Percentiles rank a stretch among this genome's conserved stretches.
Evolutionary conservation across 768 basidiomycete species (phyloP).

Genomic region (Nevesoporus exiguus): DNA sequence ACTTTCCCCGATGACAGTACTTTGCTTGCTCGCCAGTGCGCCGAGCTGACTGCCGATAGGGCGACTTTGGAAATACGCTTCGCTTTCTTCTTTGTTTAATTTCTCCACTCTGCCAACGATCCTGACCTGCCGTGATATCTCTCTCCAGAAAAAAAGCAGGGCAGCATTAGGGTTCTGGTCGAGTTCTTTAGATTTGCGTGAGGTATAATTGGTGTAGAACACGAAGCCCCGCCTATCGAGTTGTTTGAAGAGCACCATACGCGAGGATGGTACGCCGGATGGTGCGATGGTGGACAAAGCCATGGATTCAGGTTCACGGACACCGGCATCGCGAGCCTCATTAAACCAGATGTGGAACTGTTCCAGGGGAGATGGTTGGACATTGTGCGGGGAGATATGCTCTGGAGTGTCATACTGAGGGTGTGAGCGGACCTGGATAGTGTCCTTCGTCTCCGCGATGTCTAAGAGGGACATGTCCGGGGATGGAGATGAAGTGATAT

Average conservation of each 20-base stretch:
- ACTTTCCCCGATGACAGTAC: slow-evolving; percentile 68
- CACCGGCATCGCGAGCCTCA: slow-evolving; percentile 51
- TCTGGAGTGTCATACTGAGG: slow-evolving; percentile 73
- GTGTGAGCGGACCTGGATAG: slow-evolving; percentile 68
- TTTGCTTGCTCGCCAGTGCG: slow-evolving; percentile 94
- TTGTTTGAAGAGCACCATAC: slow-evolving; percentile 89
- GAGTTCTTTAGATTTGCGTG: slow-evolving; percentile 86
- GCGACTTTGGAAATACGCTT: slow-evolving; percentile 77
- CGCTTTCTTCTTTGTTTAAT: slow-evolving; percentile 65
- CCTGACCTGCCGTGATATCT: slow-evolving; percentile 75
- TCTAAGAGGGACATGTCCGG: slow-evolving; percentile 21
- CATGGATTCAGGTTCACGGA: slow-evolving; percentile 90
- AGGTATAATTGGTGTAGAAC: slow-evolving; percentile 96
- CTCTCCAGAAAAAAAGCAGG: slow-evolving; percentile 89
- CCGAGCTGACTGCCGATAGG: slow-evolving; percentile 84
- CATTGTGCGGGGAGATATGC: slow-evolving; percentile 56
- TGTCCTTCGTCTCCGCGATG: slow-evolving; percentile 47
- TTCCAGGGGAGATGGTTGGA: slow-evolving; percentile 66
- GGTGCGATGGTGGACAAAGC: slow-evolving; percentile 70
- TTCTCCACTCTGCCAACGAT: slow-evolving; percentile 85
- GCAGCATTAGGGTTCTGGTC: slow-evolving; percentile 73
- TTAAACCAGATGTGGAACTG: slow-evolving; percentile 91
- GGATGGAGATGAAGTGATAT: not conserved
- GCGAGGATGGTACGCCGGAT: slow-evolving; percentile 76
- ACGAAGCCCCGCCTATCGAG: slow-evolving; percentile 88